Evolutionary conservation across 208 protist genomes (phyloP), one percentile per base, ranked within the genome.

Genomic region (Wallacemonas sp.): DNA sequence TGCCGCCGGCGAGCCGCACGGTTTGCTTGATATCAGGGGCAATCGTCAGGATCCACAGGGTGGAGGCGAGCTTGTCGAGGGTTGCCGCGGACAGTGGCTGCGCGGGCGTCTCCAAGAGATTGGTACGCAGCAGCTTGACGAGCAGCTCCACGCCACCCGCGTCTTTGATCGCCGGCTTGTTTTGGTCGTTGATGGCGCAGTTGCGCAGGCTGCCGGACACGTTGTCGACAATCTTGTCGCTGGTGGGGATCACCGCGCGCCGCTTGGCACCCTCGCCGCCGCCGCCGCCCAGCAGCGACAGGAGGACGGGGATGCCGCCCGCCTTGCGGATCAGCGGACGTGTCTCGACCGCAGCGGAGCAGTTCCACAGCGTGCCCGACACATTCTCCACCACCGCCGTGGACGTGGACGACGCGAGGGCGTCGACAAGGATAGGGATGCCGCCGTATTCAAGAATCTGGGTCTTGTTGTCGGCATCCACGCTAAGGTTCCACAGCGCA

Each of bases 291-390:
- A 98, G 78, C 3, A 94, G 76, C 1, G 76, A 75, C 2, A 98
- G 65, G 2, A 98, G 70, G 12, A 93, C 70, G 2, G 93, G 79
- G 20, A 97, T 86, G 29, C 91, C 92, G 32, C 87, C 87, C 23
- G 80, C 76, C 57, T 94, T 95, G 20, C 91, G 82, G 48, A 98
- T 86, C 11, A 86, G 70, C 10, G 89, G 82, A 18, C 93, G 83
- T 0, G 85, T 84, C 61, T 98, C 94, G 14, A 83, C 82, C 0
- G 86, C 69, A 14, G 91, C 83, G 26, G 91, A 93, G 83, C 92
- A 98, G 70, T 98, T 98, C 92, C 92, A 97, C 41, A 98, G 65
- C 23, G 94, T 97, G 23, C 94, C 94, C 4, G 89, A 89, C 3
- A 82, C 84, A 66, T 98, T 98, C 63, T 98, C 92, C 26, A 93